Evolutionary conservation across 495 filamentous ascomycete species (phyloP), one percentile per base, ranked within the genome.

Genomic region (Daldinia loculata): DNA sequence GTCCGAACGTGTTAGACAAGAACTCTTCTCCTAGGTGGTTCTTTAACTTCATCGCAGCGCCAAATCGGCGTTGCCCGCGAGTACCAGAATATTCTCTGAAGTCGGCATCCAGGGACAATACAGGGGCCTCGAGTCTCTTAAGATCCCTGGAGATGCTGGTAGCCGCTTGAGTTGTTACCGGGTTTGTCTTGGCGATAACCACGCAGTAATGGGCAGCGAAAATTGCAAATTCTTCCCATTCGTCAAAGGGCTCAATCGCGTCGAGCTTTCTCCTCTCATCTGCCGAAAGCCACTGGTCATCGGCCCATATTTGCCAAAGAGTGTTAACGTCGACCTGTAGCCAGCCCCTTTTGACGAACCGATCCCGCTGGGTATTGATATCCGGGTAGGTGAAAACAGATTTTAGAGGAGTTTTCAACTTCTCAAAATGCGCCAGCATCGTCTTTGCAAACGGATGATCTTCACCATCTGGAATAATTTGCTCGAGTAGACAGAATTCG

Each of bases 141-240:
- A n/a, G 6, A 45, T 5, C n/a, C 32, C 51, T 22, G 6, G 57
- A 30, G 34, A 12, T 62, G 19, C 15, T 30, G n/a, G 22, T 39
- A 19, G 39, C 5, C 9, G 14, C 22, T 61, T 22, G 26, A 12
- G 22, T 11, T 12, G 17, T 41, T 56, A 24, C 56, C 11, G 32
- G 24, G 6, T 57, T 63, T 4, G 70, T 71, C 51, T 61, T 79
- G 5, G 93, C 93, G 39, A 90, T 80, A 7, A 97, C 83, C 30
- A 98, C 80, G 69, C 94, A 95, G 80, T 97, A 97, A 80, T 97
- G 94, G 56, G 88, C 87, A 6, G 85, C 89, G 77, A 95, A 98
- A 4, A 97, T 80, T 12, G 91, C 92, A 76, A 97, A 93, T 69
- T 98, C 94, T 79, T 98, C 94, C 93, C 93, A 97, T 80, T 98